Conservation (phyloP, 768 basidiomycete genomes). For the Tulasnella sp. region DNA sequence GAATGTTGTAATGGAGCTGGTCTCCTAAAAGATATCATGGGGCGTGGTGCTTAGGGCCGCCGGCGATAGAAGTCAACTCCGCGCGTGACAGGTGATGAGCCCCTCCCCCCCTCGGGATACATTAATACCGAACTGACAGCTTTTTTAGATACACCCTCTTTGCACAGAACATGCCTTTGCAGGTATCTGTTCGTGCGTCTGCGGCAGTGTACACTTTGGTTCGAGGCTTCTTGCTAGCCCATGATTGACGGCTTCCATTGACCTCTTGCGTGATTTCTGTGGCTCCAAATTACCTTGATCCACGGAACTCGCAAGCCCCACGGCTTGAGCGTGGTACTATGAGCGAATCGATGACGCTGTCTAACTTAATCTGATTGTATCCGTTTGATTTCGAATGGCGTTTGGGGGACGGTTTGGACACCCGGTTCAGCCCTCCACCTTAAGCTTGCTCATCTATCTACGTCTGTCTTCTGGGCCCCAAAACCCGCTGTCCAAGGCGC, state of each 20-base stretch:
- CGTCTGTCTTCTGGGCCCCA: not conserved
- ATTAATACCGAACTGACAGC: not conserved
- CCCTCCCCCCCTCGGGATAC: not conserved
- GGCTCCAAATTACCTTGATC: not conserved
- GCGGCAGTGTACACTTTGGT: not conserved
- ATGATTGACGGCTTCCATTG: not conserved
- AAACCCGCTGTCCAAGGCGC: not conserved
- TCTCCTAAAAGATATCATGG: not conserved
- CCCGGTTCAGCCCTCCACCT: not conserved
- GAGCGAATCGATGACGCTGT: not conserved
- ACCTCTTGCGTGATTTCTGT: not conserved
- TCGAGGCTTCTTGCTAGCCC: not conserved
- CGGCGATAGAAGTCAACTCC: no score
- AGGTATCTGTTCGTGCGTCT: not conserved
- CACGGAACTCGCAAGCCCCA: not conserved
- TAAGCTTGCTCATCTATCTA: not conserved
- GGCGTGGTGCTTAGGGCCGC: no score
- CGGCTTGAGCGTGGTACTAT: not conserved
- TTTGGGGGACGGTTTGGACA: not conserved
- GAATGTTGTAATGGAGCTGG: constrained; percentile 6
- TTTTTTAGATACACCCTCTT: not conserved
- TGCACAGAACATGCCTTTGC: not conserved
- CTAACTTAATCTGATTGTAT: not conserved
- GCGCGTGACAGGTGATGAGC: not conserved
- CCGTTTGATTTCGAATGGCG: not conserved